These are phyloP conservation scores for Psidium guajava DNA, from an alignment of 345 rosid genomes.

Conservation along the genomic window DNA sequence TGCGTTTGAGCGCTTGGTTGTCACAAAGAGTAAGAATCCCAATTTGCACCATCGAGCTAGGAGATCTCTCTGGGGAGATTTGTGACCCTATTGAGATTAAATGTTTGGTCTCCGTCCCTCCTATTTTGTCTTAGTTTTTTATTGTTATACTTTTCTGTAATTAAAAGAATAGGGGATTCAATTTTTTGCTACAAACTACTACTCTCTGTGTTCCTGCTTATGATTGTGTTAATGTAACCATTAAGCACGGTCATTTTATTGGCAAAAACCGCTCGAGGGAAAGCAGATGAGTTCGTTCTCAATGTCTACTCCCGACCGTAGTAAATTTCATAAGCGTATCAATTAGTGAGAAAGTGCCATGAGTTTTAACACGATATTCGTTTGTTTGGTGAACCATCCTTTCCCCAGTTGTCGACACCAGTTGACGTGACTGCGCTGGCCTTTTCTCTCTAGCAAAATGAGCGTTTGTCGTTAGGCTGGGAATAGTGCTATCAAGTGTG, in stretches of 20 bases:
- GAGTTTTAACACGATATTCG: not conserved
- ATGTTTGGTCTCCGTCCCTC: not conserved
- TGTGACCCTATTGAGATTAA: slow-evolving; percentile 46
- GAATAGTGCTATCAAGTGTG: not conserved
- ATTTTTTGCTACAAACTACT: not conserved
- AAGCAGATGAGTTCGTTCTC: not conserved
- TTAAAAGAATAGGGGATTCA: not conserved
- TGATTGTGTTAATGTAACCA: not conserved
- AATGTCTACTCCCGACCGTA: not conserved
- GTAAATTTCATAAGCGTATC: not conserved
- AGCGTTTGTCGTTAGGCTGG: not conserved
- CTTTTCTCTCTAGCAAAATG: not conserved
- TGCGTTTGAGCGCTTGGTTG: slow-evolving; percentile 50
- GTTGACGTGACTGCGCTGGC: not conserved
- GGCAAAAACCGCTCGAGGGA: not conserved
- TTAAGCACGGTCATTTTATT: not conserved
- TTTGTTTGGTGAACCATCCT: not conserved
- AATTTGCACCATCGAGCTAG: slow-evolving; percentile 57
- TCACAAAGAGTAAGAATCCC: slow-evolving; percentile 67
- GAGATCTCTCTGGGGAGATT: slow-evolving; percentile 77
- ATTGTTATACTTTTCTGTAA: not conserved
- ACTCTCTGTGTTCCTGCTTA: not conserved
- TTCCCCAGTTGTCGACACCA: not conserved
- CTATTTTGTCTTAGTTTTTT: not conserved
- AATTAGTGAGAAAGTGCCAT: not conserved